Evolutionary conservation across 176 grass and related monocot genomes (phyloP), one percentile per base, ranked within the genome.

Genomic region (Neostapfia colusana): DNA sequence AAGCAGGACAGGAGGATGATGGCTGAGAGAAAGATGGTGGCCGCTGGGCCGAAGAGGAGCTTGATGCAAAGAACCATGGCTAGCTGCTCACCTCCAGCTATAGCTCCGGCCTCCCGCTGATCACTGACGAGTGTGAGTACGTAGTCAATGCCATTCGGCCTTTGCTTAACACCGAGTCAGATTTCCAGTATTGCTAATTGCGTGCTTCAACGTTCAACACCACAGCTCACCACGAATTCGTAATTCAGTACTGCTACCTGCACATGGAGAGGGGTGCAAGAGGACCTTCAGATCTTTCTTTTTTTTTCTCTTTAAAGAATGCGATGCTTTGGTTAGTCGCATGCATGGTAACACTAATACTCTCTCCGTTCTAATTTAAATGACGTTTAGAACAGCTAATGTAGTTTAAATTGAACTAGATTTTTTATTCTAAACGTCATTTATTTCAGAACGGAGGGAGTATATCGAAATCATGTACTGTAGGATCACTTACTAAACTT

Each of bases 1-100:
- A 87, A 73, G 85, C 59, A 82, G 74, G 79, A 65, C 46, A 87
- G 16, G 10, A 87, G 48, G 60, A 82, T 54, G 17, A 82, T 38
- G 38, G 60, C 85, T 50, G 85, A 87, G 67, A 87, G 59, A 67
- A 78, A 82, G 50, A 82, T 26, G 60, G 85, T 51, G 66, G 62
- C 61, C 34, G 79, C 26, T 3, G 79, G 79, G 67, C 67, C 58
- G 40, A 87, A 66, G 16, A 82, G 58, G 27, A 82, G 21, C 73
- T 87, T 87, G 12, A 65, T 18, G n/a, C 62, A 49, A 48, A 77
- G 39, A 50, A 49, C 84, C 84, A 86, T 86, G 78, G 28, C 66
- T 86, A 72, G 28, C 66, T 58, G 11, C 50, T 38, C 31, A 37
- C 61, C 16, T 46, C 79, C 8, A 56, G 26, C 67, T 20, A 4